A percentile compares a stretch with the other conserved stretches of the same genome.
phyloP scores from a whole-genome alignment of 352 stramenopile species.

The Globisporangium mamillatum region DNA sequence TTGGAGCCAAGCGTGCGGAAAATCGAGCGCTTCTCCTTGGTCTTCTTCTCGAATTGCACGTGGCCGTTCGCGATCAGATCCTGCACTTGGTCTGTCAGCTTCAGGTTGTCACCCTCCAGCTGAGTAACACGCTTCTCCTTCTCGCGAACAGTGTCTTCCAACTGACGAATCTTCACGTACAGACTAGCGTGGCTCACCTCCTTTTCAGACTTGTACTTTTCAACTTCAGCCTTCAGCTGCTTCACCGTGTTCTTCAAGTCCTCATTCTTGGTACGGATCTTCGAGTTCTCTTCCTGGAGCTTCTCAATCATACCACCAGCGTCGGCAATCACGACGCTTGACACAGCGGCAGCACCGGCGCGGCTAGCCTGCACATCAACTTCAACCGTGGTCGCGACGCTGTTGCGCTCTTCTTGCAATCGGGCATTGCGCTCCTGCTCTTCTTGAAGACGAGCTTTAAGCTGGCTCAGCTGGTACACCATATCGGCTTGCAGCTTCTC shows the following conservation, averaged over 20 bases:
- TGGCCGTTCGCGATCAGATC: conserved; percentile 32
- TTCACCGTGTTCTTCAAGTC: conserved; percentile 64
- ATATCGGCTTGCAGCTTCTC: conserved; percentile 85
- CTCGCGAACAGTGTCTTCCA: conserved; percentile 66
- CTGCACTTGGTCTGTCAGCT: conserved; percentile 65
- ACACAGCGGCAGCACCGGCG: conserved; percentile 28
- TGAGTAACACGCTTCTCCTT: conserved; percentile 75
- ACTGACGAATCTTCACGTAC: conserved; percentile 72
- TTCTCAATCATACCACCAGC: conserved; percentile 83
- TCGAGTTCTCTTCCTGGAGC: conserved; percentile 75
- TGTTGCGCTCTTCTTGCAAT: conserved; percentile 55
- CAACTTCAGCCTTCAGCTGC: conserved; percentile 62
- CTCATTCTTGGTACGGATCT: conserved; percentile 75
- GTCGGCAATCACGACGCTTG: conserved; percentile 72
- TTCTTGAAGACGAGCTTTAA: conserved; percentile 77
- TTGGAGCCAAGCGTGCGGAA: conserved; percentile 85
- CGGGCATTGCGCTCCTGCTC: conserved; percentile 76
- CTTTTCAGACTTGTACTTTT: conserved; percentile 79
- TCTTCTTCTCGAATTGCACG: conserved; percentile 51
- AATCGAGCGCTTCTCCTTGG: conserved; percentile 65
- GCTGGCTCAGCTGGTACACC: conserved; percentile 76
- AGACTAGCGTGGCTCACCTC: conserved; percentile 68
- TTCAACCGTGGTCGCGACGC: conserved; percentile 28
- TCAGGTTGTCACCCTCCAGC: conserved; percentile 70
- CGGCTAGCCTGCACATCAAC: conserved; percentile 24